Evolutionary conservation across 805 yeast genomes (phyloP), one percentile per base, ranked within the genome.

Genomic region (Kodamaea sagamina): DNA sequence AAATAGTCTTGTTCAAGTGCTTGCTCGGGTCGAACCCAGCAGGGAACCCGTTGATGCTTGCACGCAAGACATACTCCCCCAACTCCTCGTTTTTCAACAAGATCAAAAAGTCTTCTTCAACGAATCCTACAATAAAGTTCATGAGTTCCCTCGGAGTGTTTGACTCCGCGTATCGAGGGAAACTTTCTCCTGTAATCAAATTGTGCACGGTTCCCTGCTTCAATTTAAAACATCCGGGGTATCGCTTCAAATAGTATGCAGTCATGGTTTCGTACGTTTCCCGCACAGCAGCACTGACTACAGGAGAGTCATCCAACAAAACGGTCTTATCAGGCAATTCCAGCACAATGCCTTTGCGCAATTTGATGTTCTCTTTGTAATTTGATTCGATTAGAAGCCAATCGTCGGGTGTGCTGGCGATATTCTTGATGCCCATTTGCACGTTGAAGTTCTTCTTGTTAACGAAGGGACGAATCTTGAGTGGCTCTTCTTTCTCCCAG

Each of bases 1-100:
- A 76, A 29, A 86, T 61, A 2, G 84, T 80, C 51, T 69, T 61
- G 53, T 80, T 67, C 48, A 77, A 70, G 48, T 77, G 74, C 7
- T 57, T 62, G 4, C 71, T 61, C 4, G 92, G 90, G 54, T 80
- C 79, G 60, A 86, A 86, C 1, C 92, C 92, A 1, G 84, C 79
- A 1, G 92, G 88, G 51, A 82, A 83, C 6, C 81, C 79, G 17
- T 81, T 74, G 3, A 75, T 64, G 6, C 81, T 78, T 0, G 80
- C 81, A 41, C 82, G 67, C 32, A 82, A 58, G 19, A 74, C 66
- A 55, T 83, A 85, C 52, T 83, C 89, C 43, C 77, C 78, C 12
- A 72, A 71, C 22, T 68, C 71, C 42, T 72, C 72, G 18, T 40
- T 32, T n/a, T 32, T 25, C 5, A 76, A 54, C 51, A 85, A 51